Evolutionary conservation across 2,329 filamentous ascomycete species (phyloP).

Genomic region (Beauveria medogensis): DNA sequence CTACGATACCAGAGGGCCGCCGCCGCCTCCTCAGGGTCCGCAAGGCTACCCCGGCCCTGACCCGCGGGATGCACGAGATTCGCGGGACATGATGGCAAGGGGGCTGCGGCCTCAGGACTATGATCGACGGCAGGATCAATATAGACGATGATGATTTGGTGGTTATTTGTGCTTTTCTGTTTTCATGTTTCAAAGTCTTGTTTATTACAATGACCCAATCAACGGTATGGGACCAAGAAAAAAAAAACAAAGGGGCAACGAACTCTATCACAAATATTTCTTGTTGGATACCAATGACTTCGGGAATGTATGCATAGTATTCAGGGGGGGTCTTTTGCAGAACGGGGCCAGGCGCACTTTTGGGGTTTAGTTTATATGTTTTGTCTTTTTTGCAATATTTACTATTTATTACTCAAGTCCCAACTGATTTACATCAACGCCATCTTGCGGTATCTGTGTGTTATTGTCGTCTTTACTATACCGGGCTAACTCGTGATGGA

Average conservation of each 20-base stretch:
- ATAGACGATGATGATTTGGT: constrained; percentile 29
- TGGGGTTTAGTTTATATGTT: not conserved
- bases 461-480: too few relatives aligned
- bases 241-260: not conserved
- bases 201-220: not conserved
- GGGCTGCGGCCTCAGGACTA: constrained; percentile 39
- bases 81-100: constrained; percentile 33
- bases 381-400: not conserved
- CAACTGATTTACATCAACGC: too few relatives aligned
- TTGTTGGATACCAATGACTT: constrained; percentile 5
- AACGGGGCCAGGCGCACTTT: not conserved
- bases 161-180: not conserved
- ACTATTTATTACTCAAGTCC: too few relatives aligned
- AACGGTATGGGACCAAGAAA: not conserved
- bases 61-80: constrained; percentile 26
- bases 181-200: not conserved
- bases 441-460: too few relatives aligned
- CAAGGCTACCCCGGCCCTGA: constrained; percentile 16
- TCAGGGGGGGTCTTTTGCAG: not conserved
- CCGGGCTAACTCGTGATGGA: too few relatives aligned
- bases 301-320: not conserved
- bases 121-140: constrained; percentile 36
- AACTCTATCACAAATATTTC: not conserved
- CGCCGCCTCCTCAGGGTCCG: constrained; percentile 18
- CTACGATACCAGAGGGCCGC: constrained; percentile 33